These are phyloP conservation scores for Thuidium tamariscinum DNA, from an alignment of 225 moss, liverwort and hornwort genomes.

Conservation along the genomic window DNA sequence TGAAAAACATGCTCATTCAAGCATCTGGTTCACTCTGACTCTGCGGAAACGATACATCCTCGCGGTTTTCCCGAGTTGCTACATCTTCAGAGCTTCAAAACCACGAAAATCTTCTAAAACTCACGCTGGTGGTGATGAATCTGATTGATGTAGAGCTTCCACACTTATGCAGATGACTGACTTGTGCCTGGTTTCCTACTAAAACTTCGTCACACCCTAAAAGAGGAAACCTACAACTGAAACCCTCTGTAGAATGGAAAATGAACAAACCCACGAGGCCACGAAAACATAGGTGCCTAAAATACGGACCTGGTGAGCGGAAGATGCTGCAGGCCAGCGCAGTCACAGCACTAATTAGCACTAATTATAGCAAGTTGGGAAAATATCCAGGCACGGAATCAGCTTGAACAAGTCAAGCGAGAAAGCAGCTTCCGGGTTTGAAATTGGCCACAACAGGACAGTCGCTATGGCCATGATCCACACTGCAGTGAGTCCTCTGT, in stretches of 20 bases:
- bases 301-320: neutral
- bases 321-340: neutral
- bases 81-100: neutral
- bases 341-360: neutral
- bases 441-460: neutral
- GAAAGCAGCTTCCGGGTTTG: neutral
- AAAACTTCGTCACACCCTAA: neutral
- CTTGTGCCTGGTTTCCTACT: neutral
- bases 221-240: neutral
- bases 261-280: neutral
- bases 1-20: neutral
- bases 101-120: neutral
- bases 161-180: neutral
- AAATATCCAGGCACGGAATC: neutral
- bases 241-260: neutral
- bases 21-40: neutral
- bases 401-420: conserved; percentile 1
- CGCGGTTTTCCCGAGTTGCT: neutral
- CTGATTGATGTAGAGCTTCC: neutral
- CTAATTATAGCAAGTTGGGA: neutral
- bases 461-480: neutral
- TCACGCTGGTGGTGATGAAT: neutral
- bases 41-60: neutral
- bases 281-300: neutral
- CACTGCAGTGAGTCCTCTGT: neutral